These are phyloP conservation scores for Oryza rufipogon DNA, from an alignment of 176 grass and related monocot genomes.

Conservation along the genomic window DNA sequence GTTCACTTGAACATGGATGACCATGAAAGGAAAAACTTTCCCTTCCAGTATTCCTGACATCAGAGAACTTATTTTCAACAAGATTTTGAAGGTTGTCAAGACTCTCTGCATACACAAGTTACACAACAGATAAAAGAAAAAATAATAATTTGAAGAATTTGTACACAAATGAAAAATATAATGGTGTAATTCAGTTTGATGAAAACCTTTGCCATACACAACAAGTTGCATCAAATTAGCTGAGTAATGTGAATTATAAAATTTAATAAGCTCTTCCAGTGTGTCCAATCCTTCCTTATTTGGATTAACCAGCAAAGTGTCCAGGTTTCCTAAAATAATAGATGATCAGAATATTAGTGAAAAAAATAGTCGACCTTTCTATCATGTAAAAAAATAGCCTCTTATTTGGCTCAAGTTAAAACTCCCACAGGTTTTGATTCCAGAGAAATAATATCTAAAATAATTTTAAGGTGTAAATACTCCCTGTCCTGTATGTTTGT, in stretches of 20 bases:
- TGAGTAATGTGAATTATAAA: constrained; percentile 92
- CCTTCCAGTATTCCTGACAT: constrained; percentile 68
- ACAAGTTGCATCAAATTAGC: constrained; percentile 98
- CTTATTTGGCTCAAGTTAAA: constrained; percentile 11
- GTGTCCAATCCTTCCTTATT: constrained; percentile 93
- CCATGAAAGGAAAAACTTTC: constrained; percentile 73
- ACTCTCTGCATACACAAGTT: constrained; percentile 51
- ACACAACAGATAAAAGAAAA: constrained; percentile 6
- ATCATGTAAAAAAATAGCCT: constrained; percentile 6
- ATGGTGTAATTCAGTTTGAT: constrained; percentile 20
- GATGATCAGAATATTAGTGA: constrained; percentile 17
- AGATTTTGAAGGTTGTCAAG: constrained; percentile 86
- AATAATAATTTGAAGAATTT: constrained; percentile 10
- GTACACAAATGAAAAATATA: constrained; percentile 34
- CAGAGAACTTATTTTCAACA: constrained; percentile 75
- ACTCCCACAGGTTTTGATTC: background rate
- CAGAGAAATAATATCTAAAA: constrained; percentile 16
- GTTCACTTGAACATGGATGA: constrained; percentile 79
- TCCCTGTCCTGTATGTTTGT: background rate
- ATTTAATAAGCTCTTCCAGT: constrained; percentile 85
- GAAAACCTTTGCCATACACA: constrained; percentile 91
- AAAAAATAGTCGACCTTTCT: constrained; percentile 21
- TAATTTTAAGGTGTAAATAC: background rate
- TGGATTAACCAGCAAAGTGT: constrained; percentile 83
- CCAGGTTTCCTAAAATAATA: constrained; percentile 80